A percentile compares a stretch with the other conserved stretches of the same genome.
Evolutionary conservation across 768 basidiomycete species (phyloP).

Genomic region (Daedalea quercina): DNA sequence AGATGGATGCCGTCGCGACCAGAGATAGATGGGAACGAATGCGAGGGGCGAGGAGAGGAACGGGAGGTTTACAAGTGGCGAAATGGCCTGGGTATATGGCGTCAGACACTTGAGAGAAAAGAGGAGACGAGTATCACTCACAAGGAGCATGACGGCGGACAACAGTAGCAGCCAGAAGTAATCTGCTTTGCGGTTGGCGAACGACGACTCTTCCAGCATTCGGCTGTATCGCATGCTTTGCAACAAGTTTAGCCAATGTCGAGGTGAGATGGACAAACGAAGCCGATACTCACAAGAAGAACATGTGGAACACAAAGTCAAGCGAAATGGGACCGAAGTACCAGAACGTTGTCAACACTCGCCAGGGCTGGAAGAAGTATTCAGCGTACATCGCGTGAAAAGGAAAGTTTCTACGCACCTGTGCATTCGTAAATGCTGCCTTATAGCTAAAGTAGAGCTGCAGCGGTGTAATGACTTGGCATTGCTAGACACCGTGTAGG

Average conservation of each 20-base stretch:
- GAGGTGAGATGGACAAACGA: not conserved
- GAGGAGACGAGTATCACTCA: no score
- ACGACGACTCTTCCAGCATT: constrained; percentile 95
- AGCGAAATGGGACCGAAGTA: constrained; percentile 93
- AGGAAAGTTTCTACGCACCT: constrained; percentile 39
- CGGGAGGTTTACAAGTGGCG: constrained; percentile 85
- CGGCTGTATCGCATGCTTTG: constrained; percentile 96
- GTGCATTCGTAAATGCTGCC: constrained; percentile 72
- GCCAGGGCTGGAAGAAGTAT: constrained; percentile 62
- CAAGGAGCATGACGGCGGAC: constrained; percentile 81
- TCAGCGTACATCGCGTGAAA: not conserved
- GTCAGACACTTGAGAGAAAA: not conserved
- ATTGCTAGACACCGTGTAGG: constrained; percentile 56
- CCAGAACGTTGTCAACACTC: constrained; percentile 85
- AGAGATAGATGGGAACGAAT: constrained; percentile 94
- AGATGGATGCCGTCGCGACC: constrained; percentile 91
- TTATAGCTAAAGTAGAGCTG: constrained; percentile 93
- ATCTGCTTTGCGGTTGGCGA: constrained; percentile 84
- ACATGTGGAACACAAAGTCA: constrained; percentile 94
- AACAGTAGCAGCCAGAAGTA: constrained; percentile 92
- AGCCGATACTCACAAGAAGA: constrained; percentile 82
- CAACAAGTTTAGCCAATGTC: not conserved
- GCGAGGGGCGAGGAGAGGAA: constrained; percentile 91
- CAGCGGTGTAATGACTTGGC: constrained; percentile 80
- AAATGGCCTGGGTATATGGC: constrained; percentile 52